phyloP scores from a whole-genome alignment of 371 early-diverging fungal species.

The Quaeritorhiza haematococci region DNA sequence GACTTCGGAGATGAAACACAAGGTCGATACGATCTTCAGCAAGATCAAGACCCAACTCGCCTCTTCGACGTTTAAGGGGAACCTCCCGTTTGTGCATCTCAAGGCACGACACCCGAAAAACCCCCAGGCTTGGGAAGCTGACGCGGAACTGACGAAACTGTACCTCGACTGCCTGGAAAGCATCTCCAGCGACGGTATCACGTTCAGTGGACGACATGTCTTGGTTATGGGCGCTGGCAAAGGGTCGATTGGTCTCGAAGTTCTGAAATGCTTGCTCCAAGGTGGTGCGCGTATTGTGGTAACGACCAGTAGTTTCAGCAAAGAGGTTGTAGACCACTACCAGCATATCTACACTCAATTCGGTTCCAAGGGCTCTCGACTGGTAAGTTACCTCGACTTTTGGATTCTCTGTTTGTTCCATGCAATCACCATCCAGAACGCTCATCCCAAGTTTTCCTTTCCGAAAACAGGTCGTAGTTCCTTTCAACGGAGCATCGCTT shows the following conservation, averaged over 20 bases:
- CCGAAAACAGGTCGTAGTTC: no score
- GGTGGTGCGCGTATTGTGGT: conserved; percentile 91
- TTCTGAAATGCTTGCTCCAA: conserved; percentile 78
- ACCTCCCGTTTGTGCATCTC: conserved; percentile 39
- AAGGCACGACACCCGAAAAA: conserved; percentile 32
- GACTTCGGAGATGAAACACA: conserved; percentile 16
- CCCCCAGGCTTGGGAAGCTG: conserved; percentile 64
- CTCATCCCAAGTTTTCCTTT: no score
- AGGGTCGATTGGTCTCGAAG: conserved; percentile 86
- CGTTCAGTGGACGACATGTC: conserved; percentile 76
- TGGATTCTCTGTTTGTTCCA: no score
- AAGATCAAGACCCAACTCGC: conserved; percentile 30
- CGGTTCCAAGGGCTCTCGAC: conserved; percentile 82
- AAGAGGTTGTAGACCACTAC: conserved; percentile 79
- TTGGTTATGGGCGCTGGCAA: conserved; percentile 89
- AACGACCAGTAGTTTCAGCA: conserved; percentile 89
- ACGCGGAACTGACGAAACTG: conserved; percentile 54
- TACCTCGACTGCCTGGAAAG: conserved; percentile 73
- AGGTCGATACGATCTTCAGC: conserved; percentile 30
- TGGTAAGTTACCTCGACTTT: no score
- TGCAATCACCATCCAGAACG: no score
- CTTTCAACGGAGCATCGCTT: conserved; percentile 91
- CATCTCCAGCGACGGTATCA: conserved; percentile 70
- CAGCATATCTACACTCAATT: conserved; percentile 77
- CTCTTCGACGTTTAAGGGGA: conserved; percentile 6